A percentile compares a stretch with the other conserved stretches of the same genome.
phyloP scores from a whole-genome alignment of 2,329 filamentous ascomycete species.

The Penicillium sclerotiorum region DNA sequence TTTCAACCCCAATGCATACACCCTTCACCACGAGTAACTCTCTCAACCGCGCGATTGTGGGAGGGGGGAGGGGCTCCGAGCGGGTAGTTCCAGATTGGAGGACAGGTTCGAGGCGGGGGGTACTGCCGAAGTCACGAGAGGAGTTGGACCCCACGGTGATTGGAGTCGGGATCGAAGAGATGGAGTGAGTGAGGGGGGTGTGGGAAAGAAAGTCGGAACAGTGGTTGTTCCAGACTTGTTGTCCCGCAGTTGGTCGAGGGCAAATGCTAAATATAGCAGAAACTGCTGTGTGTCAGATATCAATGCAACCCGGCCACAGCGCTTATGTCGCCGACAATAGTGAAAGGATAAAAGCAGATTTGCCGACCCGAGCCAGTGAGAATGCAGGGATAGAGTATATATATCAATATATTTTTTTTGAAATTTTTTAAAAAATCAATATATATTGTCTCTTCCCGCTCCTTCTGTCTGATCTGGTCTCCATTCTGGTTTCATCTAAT shows the following conservation, averaged over 20 bases:
- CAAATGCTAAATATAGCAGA: conserved; percentile 41
- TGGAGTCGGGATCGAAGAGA: not conserved
- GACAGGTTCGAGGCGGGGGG: conserved; percentile 3
- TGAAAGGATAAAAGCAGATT: not conserved
- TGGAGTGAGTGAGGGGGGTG: conserved; percentile 2
- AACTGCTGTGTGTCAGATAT: conserved; percentile 31
- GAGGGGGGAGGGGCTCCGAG: conserved; percentile 3
- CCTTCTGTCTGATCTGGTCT: too few species aligned
- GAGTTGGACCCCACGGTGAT: conserved; percentile 11
- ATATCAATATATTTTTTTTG: not conserved
- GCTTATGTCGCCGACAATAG: conserved; percentile 17
- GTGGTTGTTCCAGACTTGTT: conserved; percentile 23
- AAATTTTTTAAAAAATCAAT: too few species aligned
- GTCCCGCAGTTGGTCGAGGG: conserved; percentile 26
- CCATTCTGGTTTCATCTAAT: conserved; percentile 3
- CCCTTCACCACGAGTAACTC: conserved; percentile 4
- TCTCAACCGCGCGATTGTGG: conserved; percentile 4
- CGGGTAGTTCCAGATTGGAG: conserved; percentile 3
- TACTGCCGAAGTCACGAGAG: conserved; percentile 8
- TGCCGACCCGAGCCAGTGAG: not conserved
- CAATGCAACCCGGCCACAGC: conserved; percentile 23
- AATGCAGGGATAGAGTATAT: not conserved
- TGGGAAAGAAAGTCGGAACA: conserved; percentile 11
- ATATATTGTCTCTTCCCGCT: too few species aligned
- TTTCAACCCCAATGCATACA: not conserved